Percentiles rank a stretch among this genome's conserved stretches.
phyloP scores from a whole-genome alignment of 108 stramenopile genomes.

The Cyclotella atomus region DNA sequence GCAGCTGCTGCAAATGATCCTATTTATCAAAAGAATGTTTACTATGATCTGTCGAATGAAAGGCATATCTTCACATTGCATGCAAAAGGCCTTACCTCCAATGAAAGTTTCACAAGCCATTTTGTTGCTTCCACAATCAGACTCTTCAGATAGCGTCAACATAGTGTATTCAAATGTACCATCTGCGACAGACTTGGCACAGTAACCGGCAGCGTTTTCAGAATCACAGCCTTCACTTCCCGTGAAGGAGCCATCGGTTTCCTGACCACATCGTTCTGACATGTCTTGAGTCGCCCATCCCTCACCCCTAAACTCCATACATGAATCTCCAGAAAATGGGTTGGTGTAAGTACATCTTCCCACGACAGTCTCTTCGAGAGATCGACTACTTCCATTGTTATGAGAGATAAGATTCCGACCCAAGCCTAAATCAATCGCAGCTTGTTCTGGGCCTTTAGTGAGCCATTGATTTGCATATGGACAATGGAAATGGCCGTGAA shows the following conservation, averaged over 20 bases:
- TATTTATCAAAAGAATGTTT: no score
- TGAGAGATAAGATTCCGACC: not conserved
- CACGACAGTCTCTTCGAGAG: not conserved
- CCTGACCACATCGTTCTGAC: constrained; percentile 28
- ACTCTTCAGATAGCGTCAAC: constrained; percentile 24
- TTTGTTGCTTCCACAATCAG: constrained; percentile 29
- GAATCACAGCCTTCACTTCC: constrained; percentile 20
- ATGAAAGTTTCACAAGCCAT: constrained; percentile 49
- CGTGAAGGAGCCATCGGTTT: constrained; percentile 4
- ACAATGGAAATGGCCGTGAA: constrained; percentile 36
- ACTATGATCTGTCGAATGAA: no score
- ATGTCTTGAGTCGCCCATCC: constrained; percentile 43
- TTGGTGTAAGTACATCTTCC: constrained; percentile 39
- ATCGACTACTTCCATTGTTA: not conserved
- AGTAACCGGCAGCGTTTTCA: constrained; percentile 37
- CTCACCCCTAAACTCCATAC: constrained; percentile 36
- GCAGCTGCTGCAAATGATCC: constrained; percentile 30
- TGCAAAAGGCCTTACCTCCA: no score
- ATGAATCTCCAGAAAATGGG: constrained; percentile 32
- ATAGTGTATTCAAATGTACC: constrained; percentile 29
- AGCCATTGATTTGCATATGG: constrained; percentile 53
- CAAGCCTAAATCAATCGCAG: constrained; percentile 39
- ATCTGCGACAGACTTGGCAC: constrained; percentile 25
- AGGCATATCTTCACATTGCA: no score
- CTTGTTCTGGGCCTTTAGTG: constrained; percentile 50